Evolutionary conservation across 148 eudicot species (phyloP), one percentile per base, ranked within the genome.

Genomic region (Pouteria glomerata): DNA sequence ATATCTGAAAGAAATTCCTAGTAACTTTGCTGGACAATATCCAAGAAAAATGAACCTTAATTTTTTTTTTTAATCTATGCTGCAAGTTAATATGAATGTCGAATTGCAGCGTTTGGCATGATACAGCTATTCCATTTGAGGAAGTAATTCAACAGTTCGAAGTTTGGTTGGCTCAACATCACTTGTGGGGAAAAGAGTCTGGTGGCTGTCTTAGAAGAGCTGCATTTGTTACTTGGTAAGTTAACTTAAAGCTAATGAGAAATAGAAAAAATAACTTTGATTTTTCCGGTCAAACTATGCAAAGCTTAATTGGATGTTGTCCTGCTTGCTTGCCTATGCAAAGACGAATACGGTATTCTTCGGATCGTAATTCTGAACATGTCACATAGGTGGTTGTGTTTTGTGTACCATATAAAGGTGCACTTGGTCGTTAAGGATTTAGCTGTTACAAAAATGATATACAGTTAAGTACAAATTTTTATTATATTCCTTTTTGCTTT

Each of bases 221-320:
- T 73, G 96, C 99, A 50, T 95, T 95, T 83, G 89, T 95, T 47
- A 95, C 96, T 68, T 95, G 99, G 99, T 95, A 74, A 86, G 97
- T 80, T 66, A 60, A 19, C 23, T 71, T 12, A 21, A 57, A 33
- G 50, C 59, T 61, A 53, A 21, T 47, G 37, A 24, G 14, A 14
- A 30, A 51, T 4, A 15, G 47, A 56, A 10, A 56, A 44, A 14
- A 24, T 34, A 27, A 26, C 27, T 52, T 62, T 59, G 59, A 12
- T 23, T 10, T 23, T 10, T 37, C 18, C 35, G 53, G 41, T 31
- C 27, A 16, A 29, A 69, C 31, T 23, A 52, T 34, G 61, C 34
- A 5, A 53, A 42, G 55, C 53, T 57, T 42, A 29, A 37, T 15
- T 19, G 23, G 51, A 37, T 29, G 29, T 41, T 30, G 29, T 58